Evolutionary conservation across 1,139 yeast species (phyloP), one percentile per base, ranked within the genome.

Genomic region (Pichia norvegensis): DNA sequence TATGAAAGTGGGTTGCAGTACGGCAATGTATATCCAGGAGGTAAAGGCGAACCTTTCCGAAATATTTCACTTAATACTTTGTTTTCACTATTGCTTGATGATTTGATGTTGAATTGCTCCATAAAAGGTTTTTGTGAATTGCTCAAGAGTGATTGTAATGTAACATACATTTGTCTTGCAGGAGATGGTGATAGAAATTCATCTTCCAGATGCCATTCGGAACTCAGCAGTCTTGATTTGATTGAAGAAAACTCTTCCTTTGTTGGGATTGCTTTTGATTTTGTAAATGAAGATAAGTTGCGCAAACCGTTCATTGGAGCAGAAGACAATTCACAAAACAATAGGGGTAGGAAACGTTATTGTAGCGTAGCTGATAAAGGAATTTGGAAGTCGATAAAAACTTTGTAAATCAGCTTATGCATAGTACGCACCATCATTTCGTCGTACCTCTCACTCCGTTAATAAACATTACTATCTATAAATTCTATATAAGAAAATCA

Each of bases 21-120:
- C 3, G 83, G 63, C 48, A 87, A 71, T 52, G 85, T 88, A 52
- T 76, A 79, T 0, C 95, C 95, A 13, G 61, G 59, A 10, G 74
- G 74, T 3, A 73, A 45, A 0, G 45, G 31, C 4, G 52, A 49
- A 1, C 67, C 58, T n/a, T 41, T 49, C 35, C 43, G 44, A 44
- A 60, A 60, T 16, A 40, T 38, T 3, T 22, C 21, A 40, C 43
- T 46, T 2, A 38, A 14, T 20, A 41, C 36, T 10, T 17, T 23
- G 1, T 10, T 22, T 16, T 16, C 16, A 17, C 20, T 17, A 4
- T 16, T 6, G 8, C 14, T n/a, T n/a, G 14, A 27, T 10, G 31
- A 27, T 10, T 27, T 27, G 6, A n/a, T 5, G 31, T 13, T 27
- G 31, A 10, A 4, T 14, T 10, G 20, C 10, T 41, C 42, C 55